Evolutionary conservation across 2,329 filamentous ascomycete species (phyloP).

Genomic region (Trichocomaceae sp.): DNA sequence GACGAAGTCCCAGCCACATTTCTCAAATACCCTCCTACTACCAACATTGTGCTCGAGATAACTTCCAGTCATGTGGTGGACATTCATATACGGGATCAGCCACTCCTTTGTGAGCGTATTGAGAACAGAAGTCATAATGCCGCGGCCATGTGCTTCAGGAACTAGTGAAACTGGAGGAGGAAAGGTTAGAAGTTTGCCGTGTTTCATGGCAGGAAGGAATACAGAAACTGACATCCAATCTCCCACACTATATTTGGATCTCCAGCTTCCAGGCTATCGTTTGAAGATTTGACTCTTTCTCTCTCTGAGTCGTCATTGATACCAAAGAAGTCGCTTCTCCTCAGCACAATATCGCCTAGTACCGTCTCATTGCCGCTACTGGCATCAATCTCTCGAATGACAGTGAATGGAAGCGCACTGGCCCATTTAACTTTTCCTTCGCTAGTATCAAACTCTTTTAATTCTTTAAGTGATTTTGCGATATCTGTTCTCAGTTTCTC

Average conservation of each 20-base stretch:
- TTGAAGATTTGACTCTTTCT: background rate
- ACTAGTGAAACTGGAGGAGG: background rate
- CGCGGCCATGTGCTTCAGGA: background rate
- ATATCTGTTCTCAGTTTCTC: background rate
- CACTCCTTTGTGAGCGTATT: slow-evolving; percentile 1
- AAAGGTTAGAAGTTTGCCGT: background rate
- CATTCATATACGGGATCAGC: slow-evolving; percentile 6
- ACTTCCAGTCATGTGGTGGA: slow-evolving; percentile 1
- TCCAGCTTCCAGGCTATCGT: slow-evolving; percentile 2
- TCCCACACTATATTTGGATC: slow-evolving; percentile 4
- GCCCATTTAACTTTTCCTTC: background rate
- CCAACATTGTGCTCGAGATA: slow-evolving; percentile 4
- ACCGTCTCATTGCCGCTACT: background rate
- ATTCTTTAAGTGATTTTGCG: background rate
- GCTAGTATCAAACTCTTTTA: background rate
- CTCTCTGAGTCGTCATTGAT: slow-evolving; percentile 1
- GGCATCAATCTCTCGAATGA: slow-evolving; percentile 1
- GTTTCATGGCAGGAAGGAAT: no score
- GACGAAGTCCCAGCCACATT: slow-evolving; percentile 5
- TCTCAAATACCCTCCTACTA: slow-evolving; percentile 1
- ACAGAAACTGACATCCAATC: slow-evolving; percentile 1
- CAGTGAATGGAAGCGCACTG: background rate
- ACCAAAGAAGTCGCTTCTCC: slow-evolving; percentile 1
- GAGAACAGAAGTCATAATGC: slow-evolving; percentile 4
- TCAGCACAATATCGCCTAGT: background rate